Base-by-base conservation (phyloP, 1,284 basidiomycete genomes). In the Albatrellus sp. region DNA sequence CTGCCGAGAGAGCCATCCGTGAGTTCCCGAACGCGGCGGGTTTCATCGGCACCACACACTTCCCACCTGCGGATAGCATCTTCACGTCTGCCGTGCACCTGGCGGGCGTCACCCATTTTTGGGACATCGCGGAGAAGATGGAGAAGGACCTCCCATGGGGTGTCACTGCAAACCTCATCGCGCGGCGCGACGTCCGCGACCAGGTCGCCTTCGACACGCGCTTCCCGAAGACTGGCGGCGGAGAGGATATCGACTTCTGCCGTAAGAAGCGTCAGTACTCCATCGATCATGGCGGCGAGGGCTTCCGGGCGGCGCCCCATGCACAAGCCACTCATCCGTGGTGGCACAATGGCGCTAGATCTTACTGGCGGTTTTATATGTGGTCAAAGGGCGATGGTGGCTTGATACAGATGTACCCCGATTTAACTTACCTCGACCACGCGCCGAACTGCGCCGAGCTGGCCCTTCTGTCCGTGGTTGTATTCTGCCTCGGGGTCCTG, bases 141-240 rank as follows among this genome's bases (percentile, higher is more conserved):
- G 43, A 57, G 0, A 49, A 58, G 3, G 59, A 62, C 49, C 52
- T 79, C 36, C 76, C 77, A 0, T 80, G 77, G 77, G 76, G 77
- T 6, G 73, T 77, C 4, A 77, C 77, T 0, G 75, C 75, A 1
- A 77, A 74, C 52, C 62, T 79, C 11, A 68, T 77, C 28, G 63
- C 63, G 2, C 67, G 72, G 2, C 67, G 72, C 13, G 64, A 68
- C 48, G 55, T 64, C 33, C 50, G 61, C 2, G 74, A 77, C 46
- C 64, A 59, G 0, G 62, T 77, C 16, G 50, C 52, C 34, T 80
- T 64, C 54, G 61, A 70, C 50, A 54, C 63, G 3, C 54, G 51
- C 6, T 79, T 74, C 49, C 77, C 77, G 1, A 78, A 75, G 59
- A 79, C 75, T 1, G 75, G 75, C 2, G 75, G 77, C 3, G 77